These are phyloP conservation scores for Aquilaria sinensis DNA, from an alignment of 345 rosid genomes.

Conservation along the genomic window DNA sequence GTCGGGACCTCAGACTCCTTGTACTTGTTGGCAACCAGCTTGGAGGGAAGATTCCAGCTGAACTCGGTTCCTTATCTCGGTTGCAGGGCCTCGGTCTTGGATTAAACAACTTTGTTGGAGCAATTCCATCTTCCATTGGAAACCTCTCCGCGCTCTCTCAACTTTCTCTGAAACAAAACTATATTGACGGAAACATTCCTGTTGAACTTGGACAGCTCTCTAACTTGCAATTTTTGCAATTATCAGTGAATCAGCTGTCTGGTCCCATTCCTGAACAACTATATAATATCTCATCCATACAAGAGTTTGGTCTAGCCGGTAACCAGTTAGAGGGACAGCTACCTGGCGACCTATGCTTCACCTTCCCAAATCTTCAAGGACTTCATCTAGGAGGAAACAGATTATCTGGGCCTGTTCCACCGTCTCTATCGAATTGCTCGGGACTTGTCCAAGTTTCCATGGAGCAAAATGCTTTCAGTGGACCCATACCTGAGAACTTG, in stretches of 20 bases:
- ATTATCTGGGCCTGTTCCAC: slow-evolving; percentile 17
- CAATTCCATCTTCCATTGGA: slow-evolving; percentile 13
- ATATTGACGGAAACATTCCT: slow-evolving; percentile 12
- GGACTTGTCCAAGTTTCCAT: background rate
- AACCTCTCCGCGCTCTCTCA: slow-evolving; percentile 7
- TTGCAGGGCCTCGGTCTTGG: background rate
- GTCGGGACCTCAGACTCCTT: background rate
- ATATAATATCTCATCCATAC: slow-evolving; percentile 14
- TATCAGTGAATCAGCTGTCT: background rate
- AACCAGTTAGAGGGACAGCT: slow-evolving; percentile 10
- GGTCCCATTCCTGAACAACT: slow-evolving; percentile 12
- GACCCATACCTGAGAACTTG: slow-evolving; percentile 13
- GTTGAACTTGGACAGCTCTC: slow-evolving; percentile 9
- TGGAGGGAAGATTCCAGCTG: slow-evolving; percentile 9
- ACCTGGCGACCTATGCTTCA: slow-evolving; percentile 1
- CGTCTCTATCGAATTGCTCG: slow-evolving; percentile 18
- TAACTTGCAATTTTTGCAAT: background rate
- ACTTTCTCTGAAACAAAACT: background rate
- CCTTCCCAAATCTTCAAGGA: slow-evolving; percentile 5
- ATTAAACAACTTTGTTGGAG: slow-evolving; percentile 10
- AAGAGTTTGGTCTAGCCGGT: background rate
- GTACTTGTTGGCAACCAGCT: background rate
- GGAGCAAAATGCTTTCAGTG: background rate
- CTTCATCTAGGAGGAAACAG: background rate
- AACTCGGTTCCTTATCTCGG: background rate